Base-by-base conservation (phyloP, 2,329 filamentous ascomycete species). In the Lomentospora prolificans region DNA sequence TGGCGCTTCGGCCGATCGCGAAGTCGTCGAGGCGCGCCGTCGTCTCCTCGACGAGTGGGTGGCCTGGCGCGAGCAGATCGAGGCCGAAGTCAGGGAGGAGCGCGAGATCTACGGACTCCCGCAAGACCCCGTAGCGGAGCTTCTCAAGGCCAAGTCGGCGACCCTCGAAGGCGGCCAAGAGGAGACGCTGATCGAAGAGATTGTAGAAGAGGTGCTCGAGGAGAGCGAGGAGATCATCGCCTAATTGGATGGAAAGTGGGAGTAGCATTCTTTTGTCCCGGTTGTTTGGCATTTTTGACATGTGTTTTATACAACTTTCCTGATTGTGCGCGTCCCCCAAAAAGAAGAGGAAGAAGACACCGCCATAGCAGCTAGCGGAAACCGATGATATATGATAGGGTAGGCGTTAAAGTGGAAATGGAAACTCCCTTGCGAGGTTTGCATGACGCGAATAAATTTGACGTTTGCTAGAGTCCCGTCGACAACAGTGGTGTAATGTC, bases 1-100 rank as follows among this genome's bases (percentile, higher is more conserved):
- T 67, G 91, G 91, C 67, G 92, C 91, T 60, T 92, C 90, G 56
- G 94, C 92, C 64, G 94, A 97, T 75, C 84, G 91, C 65, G 92
- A 91, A 33, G 90, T 99, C 53, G 87, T 99, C 60, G 92, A 97
- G 72, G 85, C 84, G 63, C 84, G 94, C 63, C 85, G 92, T 67
- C 78, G 83, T 64, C 76, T 90, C 66, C 84, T 99, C 64, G 82
- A 87, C 62, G 92, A 97, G 73, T 99, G 94, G 94, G 71, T 85
- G 64, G 82, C 82, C 57, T 99, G 91, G 90, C 81, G 90, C 67
- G 82, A 83, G 65, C 76, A 79, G 58, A 81, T 90, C 62, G 84
- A 87, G 72, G 79, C 80, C 61, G 84, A 95, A 65, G 69, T 92
- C 51, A 70, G 73, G 58, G 85, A 89, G 64, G 90, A 95, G 71